Evolutionary conservation across 352 stramenopile species (phyloP).

Genomic region (Phytopythium mirpurense): DNA sequence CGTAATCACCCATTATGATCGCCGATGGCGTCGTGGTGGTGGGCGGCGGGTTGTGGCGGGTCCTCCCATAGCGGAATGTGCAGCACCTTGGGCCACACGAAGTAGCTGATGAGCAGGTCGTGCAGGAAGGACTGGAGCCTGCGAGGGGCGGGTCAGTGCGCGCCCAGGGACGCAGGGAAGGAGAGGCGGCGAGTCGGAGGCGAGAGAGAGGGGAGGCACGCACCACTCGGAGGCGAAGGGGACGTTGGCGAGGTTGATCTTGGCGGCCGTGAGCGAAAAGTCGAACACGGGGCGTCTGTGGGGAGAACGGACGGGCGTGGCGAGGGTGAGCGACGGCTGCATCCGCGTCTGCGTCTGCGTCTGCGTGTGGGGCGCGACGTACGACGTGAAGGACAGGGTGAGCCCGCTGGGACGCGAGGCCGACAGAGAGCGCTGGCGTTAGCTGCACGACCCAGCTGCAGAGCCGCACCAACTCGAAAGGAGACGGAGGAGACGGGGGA

Average conservation of each 20-base stretch:
- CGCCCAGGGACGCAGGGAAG: too few relatives aligned
- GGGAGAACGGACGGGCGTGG: too few relatives aligned
- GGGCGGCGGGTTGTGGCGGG: background rate
- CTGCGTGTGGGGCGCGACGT: slow-evolving; percentile 8
- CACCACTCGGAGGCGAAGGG: slow-evolving; percentile 79
- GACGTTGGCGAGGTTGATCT: slow-evolving; percentile 82
- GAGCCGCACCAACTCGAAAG: too few relatives aligned
- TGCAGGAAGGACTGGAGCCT: slow-evolving; percentile 78
- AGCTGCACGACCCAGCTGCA: too few relatives aligned
- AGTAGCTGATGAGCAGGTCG: slow-evolving; percentile 69
- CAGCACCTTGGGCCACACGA: slow-evolving; percentile 72
- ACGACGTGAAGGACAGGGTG: slow-evolving; percentile 72
- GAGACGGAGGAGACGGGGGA: background rate
- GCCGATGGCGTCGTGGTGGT: background rate
- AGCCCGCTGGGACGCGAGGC: too few relatives aligned
- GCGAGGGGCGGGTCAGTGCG: background rate
- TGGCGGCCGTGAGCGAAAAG: slow-evolving; percentile 73
- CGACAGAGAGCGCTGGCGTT: too few relatives aligned
- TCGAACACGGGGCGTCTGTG: slow-evolving; percentile 69
- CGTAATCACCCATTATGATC: too few relatives aligned
- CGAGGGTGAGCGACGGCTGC: too few relatives aligned
- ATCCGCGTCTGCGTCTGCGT: too few relatives aligned
- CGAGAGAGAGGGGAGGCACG: slow-evolving; percentile 7
- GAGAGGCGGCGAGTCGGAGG: too few relatives aligned
- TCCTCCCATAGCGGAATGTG: slow-evolving; percentile 65